Evolutionary conservation across 495 filamentous ascomycete genomes (phyloP).

Genomic region (Aspergillus mulundensis): DNA sequence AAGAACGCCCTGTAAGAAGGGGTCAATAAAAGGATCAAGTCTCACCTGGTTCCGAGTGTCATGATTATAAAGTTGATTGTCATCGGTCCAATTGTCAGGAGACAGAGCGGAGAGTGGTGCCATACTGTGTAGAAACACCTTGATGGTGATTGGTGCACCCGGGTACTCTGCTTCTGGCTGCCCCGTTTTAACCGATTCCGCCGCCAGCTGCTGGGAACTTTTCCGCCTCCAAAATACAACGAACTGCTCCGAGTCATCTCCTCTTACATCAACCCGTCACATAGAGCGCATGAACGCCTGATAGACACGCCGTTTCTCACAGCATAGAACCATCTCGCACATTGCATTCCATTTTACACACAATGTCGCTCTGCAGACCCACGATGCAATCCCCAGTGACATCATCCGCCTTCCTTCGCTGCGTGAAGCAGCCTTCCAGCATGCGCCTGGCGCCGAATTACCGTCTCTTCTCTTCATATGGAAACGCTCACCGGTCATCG

Average conservation of each 20-base stretch:
- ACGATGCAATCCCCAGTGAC: slow-evolving; percentile 41
- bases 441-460: slow-evolving; percentile 49
- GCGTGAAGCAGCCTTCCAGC: slow-evolving; percentile 40
- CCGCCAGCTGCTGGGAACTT: slow-evolving; percentile 9
- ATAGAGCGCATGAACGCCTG: slow-evolving; percentile 6
- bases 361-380: slow-evolving; percentile 36
- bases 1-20: not conserved
- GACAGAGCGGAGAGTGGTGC: slow-evolving; percentile 25
- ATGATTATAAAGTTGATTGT: not conserved
- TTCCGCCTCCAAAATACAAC: slow-evolving; percentile 22
- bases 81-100: slow-evolving; percentile 8
- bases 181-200: slow-evolving; percentile 19
- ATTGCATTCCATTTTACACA: slow-evolving; percentile 1
- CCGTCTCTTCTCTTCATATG: slow-evolving; percentile 64
- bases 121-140: slow-evolving; percentile 43
- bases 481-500: slow-evolving; percentile 45
- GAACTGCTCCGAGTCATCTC: slow-evolving; percentile 6
- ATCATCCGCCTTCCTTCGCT: slow-evolving; percentile 53
- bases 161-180: slow-evolving; percentile 2
- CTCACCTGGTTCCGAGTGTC: not conserved
- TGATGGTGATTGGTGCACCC: slow-evolving; percentile 37
- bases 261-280: slow-evolving; percentile 16
- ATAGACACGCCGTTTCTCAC: not conserved
- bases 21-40: too few species aligned
- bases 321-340: slow-evolving; percentile 6